These are phyloP conservation scores for Aspergillus udagawae DNA, from an alignment of 2,329 filamentous ascomycete species.

Conservation along the genomic window DNA sequence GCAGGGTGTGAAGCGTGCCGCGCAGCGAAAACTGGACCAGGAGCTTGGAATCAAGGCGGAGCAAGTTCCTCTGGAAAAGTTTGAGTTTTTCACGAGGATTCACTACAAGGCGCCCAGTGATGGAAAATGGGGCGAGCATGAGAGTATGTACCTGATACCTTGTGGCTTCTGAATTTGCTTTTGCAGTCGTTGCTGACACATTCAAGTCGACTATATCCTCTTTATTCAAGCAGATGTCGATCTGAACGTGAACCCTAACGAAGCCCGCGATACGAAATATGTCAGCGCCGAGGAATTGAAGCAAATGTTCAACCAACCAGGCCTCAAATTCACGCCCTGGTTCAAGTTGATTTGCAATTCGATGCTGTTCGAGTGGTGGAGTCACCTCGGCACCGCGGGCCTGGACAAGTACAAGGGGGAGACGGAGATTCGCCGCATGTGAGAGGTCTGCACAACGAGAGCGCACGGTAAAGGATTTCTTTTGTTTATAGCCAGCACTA, in stretches of 20 bases:
- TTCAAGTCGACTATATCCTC: constrained; percentile 89
- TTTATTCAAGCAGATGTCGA: constrained; percentile 96
- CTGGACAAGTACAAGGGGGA: constrained; percentile 85
- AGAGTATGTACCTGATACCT: constrained; percentile 61
- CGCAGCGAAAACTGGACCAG: constrained; percentile 88
- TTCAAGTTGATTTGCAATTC: constrained; percentile 98
- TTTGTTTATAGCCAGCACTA: neutral
- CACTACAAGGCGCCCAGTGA: constrained; percentile 98
- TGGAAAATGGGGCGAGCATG: constrained; percentile 98
- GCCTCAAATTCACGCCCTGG: constrained; percentile 90
- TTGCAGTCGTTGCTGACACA: constrained; percentile 12
- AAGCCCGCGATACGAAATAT: constrained; percentile 80
- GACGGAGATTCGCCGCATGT: constrained; percentile 83
- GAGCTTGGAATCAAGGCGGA: constrained; percentile 86
- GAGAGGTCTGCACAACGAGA: constrained; percentile 5
- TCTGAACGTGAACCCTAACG: constrained; percentile 71
- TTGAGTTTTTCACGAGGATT: constrained; percentile 91
- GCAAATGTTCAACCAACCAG: constrained; percentile 75
- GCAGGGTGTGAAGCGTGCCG: constrained; percentile 82
- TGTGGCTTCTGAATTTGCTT: neutral
- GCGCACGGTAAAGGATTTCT: neutral
- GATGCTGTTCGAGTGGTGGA: constrained; percentile 98
- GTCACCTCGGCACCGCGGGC: constrained; percentile 67
- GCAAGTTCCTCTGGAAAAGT: constrained; percentile 87
- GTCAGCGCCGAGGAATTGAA: constrained; percentile 79